Percentiles rank a stretch among this genome's conserved stretches.
phyloP scores from a whole-genome alignment of 129 eudicot genomes.

The Cynara cardunculus region DNA sequence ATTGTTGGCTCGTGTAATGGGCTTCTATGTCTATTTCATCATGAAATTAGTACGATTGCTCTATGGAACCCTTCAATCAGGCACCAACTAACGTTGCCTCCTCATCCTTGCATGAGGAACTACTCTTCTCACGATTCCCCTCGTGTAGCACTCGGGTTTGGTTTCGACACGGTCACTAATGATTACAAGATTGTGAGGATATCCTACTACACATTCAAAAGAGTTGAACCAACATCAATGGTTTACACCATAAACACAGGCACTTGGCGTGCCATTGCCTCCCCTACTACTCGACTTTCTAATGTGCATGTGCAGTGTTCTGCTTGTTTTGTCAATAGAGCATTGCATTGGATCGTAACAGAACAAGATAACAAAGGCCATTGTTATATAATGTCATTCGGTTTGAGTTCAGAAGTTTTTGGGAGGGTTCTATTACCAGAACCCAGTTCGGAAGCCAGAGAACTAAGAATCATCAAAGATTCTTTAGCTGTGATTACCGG shows the following conservation, averaged over 20 bases:
- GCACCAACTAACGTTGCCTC: neutral
- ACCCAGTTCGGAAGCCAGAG: neutral
- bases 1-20: neutral
- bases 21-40: neutral
- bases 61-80: neutral
- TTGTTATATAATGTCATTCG: neutral
- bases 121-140: neutral
- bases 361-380: neutral
- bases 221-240: neutral
- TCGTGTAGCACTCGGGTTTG: neutral
- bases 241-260: neutral
- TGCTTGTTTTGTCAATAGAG: constrained; percentile 7
- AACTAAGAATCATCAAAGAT: neutral
- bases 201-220: neutral
- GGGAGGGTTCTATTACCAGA: neutral
- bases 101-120: too few relatives aligned
- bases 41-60: neutral
- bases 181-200: constrained; percentile 13
- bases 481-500: neutral
- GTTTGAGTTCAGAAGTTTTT: neutral
- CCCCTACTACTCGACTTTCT: neutral
- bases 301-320: neutral
- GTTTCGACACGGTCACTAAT: neutral
- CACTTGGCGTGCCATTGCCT: neutral
- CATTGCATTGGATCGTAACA: constrained; percentile 9